Conservation (phyloP, 2,329 filamentous ascomycete genomes). For the Drechslerella dactyloides region DNA sequence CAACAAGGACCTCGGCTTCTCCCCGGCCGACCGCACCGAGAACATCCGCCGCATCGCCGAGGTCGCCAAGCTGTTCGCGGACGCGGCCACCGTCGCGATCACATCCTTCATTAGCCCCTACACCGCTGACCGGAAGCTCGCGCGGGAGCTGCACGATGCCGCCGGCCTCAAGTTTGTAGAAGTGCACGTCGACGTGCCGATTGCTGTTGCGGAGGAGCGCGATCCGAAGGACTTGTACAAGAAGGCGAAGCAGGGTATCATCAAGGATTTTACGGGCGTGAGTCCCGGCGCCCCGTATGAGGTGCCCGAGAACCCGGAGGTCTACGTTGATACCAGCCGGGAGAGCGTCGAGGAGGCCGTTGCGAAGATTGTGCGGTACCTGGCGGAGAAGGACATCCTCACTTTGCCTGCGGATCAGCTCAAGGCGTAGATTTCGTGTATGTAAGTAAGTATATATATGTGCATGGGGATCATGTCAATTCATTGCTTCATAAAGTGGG, state of each 20-base stretch:
- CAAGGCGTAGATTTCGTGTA: neutral
- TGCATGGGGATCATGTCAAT: neutral
- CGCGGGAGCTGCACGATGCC: constrained; percentile 77
- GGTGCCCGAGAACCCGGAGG: constrained; percentile 81
- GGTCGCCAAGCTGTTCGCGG: constrained; percentile 91
- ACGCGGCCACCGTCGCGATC: constrained; percentile 83
- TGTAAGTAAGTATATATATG: neutral
- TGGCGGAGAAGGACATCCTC: constrained; percentile 57
- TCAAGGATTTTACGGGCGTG: constrained; percentile 97
- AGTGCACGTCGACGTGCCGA: constrained; percentile 87
- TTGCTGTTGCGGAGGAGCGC: constrained; percentile 90
- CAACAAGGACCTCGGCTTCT: constrained; percentile 97
- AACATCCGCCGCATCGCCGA: constrained; percentile 97
- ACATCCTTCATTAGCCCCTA: constrained; percentile 98
- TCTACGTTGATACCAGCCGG: constrained; percentile 82
- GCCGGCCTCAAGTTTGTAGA: constrained; percentile 82
- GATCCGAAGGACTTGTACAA: constrained; percentile 98
- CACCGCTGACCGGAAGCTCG: constrained; percentile 80
- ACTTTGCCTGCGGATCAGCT: constrained; percentile 20
- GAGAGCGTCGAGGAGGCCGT: constrained; percentile 88
- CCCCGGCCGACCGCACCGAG: constrained; percentile 89
- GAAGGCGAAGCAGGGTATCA: constrained; percentile 90
- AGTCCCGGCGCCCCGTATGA: constrained; percentile 82
- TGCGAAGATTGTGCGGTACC: constrained; percentile 78
- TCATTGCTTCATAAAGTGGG: neutral